Evolutionary conservation across 495 filamentous ascomycete species (phyloP), one percentile per base, ranked within the genome.

Genomic region (Pyrenopolyporus hunteri): DNA sequence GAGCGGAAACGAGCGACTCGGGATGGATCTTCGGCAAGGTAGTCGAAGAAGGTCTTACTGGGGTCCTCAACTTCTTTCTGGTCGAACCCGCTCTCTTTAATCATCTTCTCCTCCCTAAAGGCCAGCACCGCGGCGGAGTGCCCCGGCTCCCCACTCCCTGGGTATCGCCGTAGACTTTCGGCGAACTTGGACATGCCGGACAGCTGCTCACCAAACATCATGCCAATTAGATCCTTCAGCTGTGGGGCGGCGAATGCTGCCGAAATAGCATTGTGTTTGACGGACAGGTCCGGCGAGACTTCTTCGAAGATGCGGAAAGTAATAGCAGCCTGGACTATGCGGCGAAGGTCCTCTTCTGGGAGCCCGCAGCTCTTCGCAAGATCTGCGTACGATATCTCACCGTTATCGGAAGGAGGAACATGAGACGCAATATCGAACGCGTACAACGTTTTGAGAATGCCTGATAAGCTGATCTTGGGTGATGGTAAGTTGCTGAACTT

Each of bases 271-370:
- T 75, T 72, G 39, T 78, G 79, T 50, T 77, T 78, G 5, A 73
- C 70, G 1, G 82, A 69, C 1, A 74, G 44, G 4, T 76, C 77
- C 0, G 77, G 73, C 4, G 49, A 29, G 1, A 68, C 72, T 55
- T 83, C 80, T 6, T 70, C 64, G 70, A 84, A 83, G 46, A 82
- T 69, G 17, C 72, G 73, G 37, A 78, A 72, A 13, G 71, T 74
- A 56, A 81, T 76, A 0, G 79, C 80, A 46, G 77, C 71, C 7
- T 79, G 78, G 8, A 82, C 58, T 29, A 83, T 61, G 9, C 79
- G 73, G 14, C 73, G 70, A 14, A 76, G 54, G 29, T 76, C 70
- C 9, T 67, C 59, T 29, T 70, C 64, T 8, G 70, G 54, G 10
- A 78, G 23, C 1, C 71, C 69, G 19, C 65, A 63, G 16, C 46